Evolutionary conservation across 306 rosid genomes (phyloP).

Genomic region (Urtica urens): DNA sequence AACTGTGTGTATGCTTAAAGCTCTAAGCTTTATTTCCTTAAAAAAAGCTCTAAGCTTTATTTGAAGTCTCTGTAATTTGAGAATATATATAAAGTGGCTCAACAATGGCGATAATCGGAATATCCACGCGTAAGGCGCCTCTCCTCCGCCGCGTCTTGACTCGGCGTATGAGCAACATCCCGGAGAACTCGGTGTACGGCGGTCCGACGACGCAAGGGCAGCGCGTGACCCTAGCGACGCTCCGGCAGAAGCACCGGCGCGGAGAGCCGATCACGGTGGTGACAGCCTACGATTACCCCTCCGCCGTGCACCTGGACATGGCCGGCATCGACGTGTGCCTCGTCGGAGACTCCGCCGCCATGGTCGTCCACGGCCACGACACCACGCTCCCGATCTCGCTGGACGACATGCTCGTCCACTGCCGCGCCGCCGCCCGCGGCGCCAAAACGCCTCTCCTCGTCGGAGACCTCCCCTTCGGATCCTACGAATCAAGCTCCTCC

Average conservation of each 20-base stretch:
- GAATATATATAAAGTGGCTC: no score
- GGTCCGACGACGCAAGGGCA: constrained; percentile 47
- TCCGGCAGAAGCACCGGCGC: constrained; percentile 43
- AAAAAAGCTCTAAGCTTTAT: no score
- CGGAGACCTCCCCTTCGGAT: constrained; percentile 80
- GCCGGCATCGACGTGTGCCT: constrained; percentile 31
- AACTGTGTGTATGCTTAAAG: no score
- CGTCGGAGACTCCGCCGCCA: constrained; percentile 85
- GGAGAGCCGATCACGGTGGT: constrained; percentile 68
- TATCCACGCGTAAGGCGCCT: no score
- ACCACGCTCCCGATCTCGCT: constrained; percentile 12
- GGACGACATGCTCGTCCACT: constrained; percentile 41
- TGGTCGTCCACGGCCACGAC: constrained; percentile 81
- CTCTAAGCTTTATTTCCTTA: no score
- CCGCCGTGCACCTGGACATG: constrained; percentile 25
- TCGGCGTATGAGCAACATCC: constrained; percentile 65
- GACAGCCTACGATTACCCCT: constrained; percentile 93
- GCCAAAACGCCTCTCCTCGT: constrained; percentile 66
- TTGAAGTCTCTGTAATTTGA: no score
- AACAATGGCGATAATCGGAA: no score
- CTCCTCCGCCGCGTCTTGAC: constrained; percentile 6
- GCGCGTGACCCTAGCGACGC: constrained; percentile 46
- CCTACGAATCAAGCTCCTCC: constrained; percentile 50
- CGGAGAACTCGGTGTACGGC: constrained; percentile 67
- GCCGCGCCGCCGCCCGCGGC: constrained; percentile 80